Conservation (phyloP, 257 asterid genomes). For the Gynochthodes officinalis region DNA sequence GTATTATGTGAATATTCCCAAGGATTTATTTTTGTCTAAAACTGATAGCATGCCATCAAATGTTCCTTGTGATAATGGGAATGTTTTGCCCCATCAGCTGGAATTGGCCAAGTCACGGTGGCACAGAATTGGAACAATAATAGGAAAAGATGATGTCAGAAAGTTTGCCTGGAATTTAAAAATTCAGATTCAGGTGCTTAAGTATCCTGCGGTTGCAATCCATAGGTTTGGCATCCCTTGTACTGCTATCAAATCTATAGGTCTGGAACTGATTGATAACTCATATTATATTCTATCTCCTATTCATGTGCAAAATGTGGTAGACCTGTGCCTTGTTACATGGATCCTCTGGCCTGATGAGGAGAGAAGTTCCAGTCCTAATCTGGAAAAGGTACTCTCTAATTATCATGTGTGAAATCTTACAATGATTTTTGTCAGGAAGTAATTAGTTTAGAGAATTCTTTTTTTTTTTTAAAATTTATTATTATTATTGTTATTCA, state of each 20-base stretch:
- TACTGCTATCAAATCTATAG: conserved; percentile 56
- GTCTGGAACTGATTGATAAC: conserved; percentile 63
- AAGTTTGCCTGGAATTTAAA: conserved; percentile 86
- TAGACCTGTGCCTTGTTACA: conserved; percentile 68
- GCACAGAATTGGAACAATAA: conserved; percentile 59
- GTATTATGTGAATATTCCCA: conserved; percentile 76
- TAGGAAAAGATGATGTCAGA: conserved; percentile 59
- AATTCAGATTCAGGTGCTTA: conserved; percentile 85
- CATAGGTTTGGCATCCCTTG: conserved; percentile 51
- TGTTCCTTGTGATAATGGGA: conserved; percentile 30
- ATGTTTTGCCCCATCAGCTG: conserved; percentile 45
- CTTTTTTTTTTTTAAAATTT: not conserved
- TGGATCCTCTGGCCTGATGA: conserved; percentile 98
- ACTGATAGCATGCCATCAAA: conserved; percentile 22
- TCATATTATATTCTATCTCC: conserved; percentile 57
- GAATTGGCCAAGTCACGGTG: conserved; percentile 75
- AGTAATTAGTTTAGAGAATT: not conserved
- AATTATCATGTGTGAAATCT: not conserved
- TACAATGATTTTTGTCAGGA: not conserved
- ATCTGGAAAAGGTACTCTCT: conserved; percentile 74
- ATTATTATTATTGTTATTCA: too few relatives aligned
- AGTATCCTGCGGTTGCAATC: conserved; percentile 69
- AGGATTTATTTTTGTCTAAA: conserved; percentile 57
- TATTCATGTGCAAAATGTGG: conserved; percentile 45
- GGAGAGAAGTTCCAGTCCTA: conserved; percentile 79